These are phyloP conservation scores for Myrmaecium sp. DNA, from an alignment of 2,329 filamentous ascomycete species.

Conservation along the genomic window DNA sequence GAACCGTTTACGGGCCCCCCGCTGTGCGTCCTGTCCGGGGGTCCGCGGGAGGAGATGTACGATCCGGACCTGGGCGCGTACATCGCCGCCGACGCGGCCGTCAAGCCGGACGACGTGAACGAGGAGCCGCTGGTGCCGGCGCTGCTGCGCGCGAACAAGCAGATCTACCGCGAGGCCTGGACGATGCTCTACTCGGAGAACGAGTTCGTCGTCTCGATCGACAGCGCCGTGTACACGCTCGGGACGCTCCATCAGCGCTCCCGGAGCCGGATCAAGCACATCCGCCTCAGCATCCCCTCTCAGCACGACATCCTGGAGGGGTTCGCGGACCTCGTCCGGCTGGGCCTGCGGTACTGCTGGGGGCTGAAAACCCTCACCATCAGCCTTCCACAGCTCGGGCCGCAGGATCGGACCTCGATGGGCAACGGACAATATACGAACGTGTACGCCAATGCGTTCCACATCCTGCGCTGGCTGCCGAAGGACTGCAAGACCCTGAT, in stretches of 20 bases:
- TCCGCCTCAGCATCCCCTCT: constrained; percentile 26
- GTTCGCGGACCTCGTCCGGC: constrained; percentile 28
- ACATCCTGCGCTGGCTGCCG: constrained; percentile 29
- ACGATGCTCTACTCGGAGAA: constrained; percentile 24
- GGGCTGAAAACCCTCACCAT: constrained; percentile 26
- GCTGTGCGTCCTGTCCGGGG: constrained; percentile 1
- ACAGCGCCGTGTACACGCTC: constrained; percentile 21
- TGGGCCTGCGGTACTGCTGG: constrained; percentile 28
- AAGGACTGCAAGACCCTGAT: constrained; percentile 23
- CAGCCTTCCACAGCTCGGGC: constrained; percentile 17
- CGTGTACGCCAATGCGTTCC: constrained; percentile 30
- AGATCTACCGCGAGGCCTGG: constrained; percentile 25
- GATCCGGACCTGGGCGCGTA: background rate
- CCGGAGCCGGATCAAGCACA: constrained; percentile 25
- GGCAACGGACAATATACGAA: too few relatives aligned
- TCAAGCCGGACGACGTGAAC: constrained; percentile 2
- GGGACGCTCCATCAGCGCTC: constrained; percentile 24
- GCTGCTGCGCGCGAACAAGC: constrained; percentile 21
- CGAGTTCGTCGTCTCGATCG: constrained; percentile 21
- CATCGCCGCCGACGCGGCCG: background rate
- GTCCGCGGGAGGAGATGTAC: background rate
- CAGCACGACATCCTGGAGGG: constrained; percentile 30
- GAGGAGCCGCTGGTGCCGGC: constrained; percentile 20
- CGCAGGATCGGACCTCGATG: constrained; percentile 16
- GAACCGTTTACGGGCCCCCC: too few relatives aligned